Base-by-base conservation (phyloP, 805 yeast genomes). In the Metschnikowia gelsemii region DNA sequence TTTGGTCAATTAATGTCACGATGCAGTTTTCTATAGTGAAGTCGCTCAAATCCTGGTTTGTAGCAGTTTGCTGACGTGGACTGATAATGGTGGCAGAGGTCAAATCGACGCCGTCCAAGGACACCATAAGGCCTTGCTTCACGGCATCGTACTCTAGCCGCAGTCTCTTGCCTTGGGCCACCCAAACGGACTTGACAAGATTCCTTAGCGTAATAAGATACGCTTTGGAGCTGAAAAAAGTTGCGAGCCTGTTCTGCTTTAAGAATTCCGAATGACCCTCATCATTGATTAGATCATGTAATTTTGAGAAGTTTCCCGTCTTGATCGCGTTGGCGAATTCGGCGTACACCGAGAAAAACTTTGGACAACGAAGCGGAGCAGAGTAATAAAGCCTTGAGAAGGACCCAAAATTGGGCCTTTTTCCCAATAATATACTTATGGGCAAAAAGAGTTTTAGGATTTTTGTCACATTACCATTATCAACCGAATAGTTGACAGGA, bases 391-490 rank as follows among this genome's bases (percentile, higher is more conserved):
- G n/a, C 8, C 29, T 34, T 2, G 31, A 24, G 14, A 57, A 21
- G 13, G 11, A 14, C 1, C 31, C 48, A 9, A 59, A 55, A 20
- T 64, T 61, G 0, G 87, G 85, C 11, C 64, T 44, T 35, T 73
- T 72, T 0, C 88, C 88, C 29, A 79, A 64, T 1, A 80, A 55
- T 6, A 82, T 56, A 2, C 79, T 69, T 0, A 75, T 63, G 0
- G 87, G 82, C 1, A 81, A 46, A 29, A 82, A 59, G 42, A 72
- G 72, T 23, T 67, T 63, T 24, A 82, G 58, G 5, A 81, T 66
- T 26, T 62, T 56, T 11, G 66, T 58, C 28, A 64, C 58, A 55
- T 78, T 77, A 9, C 47, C 37, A 25, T 58, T 55, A 26, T 63
- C 59, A 3, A 57, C 47, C 2, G 46, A 11, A 32, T 46, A 30